These are phyloP conservation scores for Pichia thaimueangensis DNA, from an alignment of 805 yeast species.

Conservation along the genomic window DNA sequence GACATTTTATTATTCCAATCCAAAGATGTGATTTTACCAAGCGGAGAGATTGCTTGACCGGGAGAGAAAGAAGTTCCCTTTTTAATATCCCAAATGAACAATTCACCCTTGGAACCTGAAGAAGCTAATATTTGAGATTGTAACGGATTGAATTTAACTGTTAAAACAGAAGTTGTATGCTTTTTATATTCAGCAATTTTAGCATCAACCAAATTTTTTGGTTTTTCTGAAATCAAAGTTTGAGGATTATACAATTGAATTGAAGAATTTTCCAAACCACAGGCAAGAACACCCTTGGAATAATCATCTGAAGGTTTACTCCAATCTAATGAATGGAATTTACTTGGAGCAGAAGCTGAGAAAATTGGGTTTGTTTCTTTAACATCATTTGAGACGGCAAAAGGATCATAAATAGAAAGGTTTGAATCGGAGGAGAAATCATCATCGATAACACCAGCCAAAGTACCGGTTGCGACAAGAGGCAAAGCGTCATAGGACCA, in stretches of 20 bases:
- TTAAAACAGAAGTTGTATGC: conserved; percentile 65
- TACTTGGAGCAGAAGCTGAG: conserved; percentile 44
- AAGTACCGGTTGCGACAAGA: conserved; percentile 79
- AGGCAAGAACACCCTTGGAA: conserved; percentile 61
- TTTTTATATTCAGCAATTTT: conserved; percentile 46
- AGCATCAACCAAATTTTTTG: conserved; percentile 32
- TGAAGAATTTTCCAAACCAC: conserved; percentile 80
- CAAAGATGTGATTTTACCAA: conserved; percentile 72
- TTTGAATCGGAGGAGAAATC: conserved; percentile 72
- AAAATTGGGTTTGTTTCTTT: conserved; percentile 37
- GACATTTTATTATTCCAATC: conserved; percentile 84
- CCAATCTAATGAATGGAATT: conserved; percentile 83
- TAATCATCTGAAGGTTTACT: conserved; percentile 47
- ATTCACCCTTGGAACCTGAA: conserved; percentile 86
- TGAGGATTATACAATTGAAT: conserved; percentile 72
- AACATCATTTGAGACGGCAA: conserved; percentile 31
- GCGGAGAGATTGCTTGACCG: conserved; percentile 73
- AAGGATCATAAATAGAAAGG: conserved; percentile 75
- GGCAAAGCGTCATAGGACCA: conserved; percentile 83
- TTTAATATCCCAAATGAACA: conserved; percentile 82
- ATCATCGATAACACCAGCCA: conserved; percentile 93
- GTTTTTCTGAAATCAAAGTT: conserved; percentile 37
- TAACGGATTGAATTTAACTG: conserved; percentile 70
- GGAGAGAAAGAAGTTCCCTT: conserved; percentile 54
- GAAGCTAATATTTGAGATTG: conserved; percentile 71